Conservation (phyloP, 805 yeast genomes). For the Cyberlindnera mycetangii region DNA sequence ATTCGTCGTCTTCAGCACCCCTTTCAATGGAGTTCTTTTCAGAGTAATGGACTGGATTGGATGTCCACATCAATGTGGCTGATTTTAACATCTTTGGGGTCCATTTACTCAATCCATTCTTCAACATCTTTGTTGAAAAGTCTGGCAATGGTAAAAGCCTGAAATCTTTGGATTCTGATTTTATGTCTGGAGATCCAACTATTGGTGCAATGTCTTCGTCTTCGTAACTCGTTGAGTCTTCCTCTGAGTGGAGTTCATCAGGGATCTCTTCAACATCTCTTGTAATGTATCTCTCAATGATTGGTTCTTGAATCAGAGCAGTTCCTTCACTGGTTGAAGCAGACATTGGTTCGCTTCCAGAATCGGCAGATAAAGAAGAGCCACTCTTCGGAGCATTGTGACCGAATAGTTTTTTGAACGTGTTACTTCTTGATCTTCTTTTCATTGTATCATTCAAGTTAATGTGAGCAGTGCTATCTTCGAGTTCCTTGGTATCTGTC, state of each 20-base stretch:
- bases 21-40: constrained; percentile 37
- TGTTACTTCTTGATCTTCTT: constrained; percentile 1
- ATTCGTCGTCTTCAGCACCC: constrained; percentile 45
- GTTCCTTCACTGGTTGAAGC: not conserved
- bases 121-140: constrained; percentile 7
- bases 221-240: constrained; percentile 1
- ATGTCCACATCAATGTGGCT: constrained; percentile 49
- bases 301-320: constrained; percentile 10
- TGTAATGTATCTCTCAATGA: constrained; percentile 21
- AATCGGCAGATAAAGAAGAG: not conserved
- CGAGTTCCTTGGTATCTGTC: constrained; percentile 2
- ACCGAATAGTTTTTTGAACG: constrained; percentile 4
- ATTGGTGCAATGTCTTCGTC: not conserved
- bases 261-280: constrained; percentile 17
- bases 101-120: constrained; percentile 14
- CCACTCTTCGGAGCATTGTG: not conserved
- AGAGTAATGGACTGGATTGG: constrained; percentile 59
- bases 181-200: constrained; percentile 3
- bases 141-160: constrained; percentile 6
- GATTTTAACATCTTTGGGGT: constrained; percentile 25
- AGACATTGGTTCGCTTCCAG: constrained; percentile 6
- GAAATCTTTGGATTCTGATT: not conserved
- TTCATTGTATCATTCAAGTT: not conserved
- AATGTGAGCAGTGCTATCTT: constrained; percentile 10
- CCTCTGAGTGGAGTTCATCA: constrained; percentile 6